phyloP scores from a whole-genome alignment of 169 alveolate species.

The Plasmodium relictum region DNA sequence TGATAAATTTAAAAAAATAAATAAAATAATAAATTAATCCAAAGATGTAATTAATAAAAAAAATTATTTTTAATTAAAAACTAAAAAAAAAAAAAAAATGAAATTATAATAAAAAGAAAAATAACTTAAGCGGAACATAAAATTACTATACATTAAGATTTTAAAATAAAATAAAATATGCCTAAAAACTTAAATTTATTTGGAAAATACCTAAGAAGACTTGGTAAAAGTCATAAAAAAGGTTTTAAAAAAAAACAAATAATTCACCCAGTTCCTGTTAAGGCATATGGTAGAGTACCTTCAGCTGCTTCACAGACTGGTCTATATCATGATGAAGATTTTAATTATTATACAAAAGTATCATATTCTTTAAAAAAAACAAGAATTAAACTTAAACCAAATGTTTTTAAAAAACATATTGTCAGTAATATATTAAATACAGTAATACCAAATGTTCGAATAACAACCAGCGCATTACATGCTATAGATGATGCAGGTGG shows the following conservation, averaged over 20 bases:
- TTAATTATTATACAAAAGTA: slow-evolving; percentile 87
- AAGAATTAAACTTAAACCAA: slow-evolving; percentile 85
- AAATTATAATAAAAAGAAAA: not conserved
- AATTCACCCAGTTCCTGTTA: slow-evolving; percentile 91
- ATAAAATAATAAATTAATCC: not conserved
- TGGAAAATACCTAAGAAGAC: slow-evolving; percentile 86
- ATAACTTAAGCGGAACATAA: not conserved
- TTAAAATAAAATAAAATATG: slow-evolving; percentile 54
- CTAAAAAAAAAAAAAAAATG: not conserved
- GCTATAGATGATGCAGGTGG: slow-evolving; percentile 93
- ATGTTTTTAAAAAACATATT: slow-evolving; percentile 84
- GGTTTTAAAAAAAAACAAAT: slow-evolving; percentile 89
- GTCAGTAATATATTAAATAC: slow-evolving; percentile 85
- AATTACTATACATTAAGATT: not conserved
- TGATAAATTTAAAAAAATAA: not conserved
- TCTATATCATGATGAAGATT: slow-evolving; percentile 92
- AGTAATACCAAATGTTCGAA: slow-evolving; percentile 86
- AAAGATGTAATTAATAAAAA: not conserved
- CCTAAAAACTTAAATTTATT: slow-evolving; percentile 83
- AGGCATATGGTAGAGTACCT: slow-evolving; percentile 92
- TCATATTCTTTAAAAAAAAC: slow-evolving; percentile 87
- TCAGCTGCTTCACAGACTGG: slow-evolving; percentile 92
- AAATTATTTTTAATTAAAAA: no score
- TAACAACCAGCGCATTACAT: slow-evolving; percentile 90
- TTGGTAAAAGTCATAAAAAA: slow-evolving; percentile 82